Evolutionary conservation across 2,329 filamentous ascomycete species (phyloP), one percentile per base, ranked within the genome.

Genomic region (Zymoseptoria ardabiliae): DNA sequence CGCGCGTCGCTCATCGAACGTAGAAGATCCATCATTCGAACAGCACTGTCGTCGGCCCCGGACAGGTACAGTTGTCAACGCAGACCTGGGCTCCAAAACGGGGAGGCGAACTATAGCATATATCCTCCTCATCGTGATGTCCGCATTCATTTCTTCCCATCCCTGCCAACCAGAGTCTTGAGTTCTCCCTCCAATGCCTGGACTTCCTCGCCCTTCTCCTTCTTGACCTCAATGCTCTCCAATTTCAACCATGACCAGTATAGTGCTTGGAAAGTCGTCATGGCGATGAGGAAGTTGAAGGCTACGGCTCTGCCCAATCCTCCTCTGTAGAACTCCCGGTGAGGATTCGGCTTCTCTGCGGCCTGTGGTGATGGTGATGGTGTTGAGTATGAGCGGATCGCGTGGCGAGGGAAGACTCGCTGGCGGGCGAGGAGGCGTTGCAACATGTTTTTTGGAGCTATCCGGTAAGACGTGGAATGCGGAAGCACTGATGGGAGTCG

Each of bases 191-290:
- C 61, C 55, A 70, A 50, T 19, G 13, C 28, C 45, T 60, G 57
- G 23, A 71, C 56, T 60, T 70, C 68, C 4, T 58, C 81, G 65
- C 82, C 75, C 66, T 82, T 83, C 51, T 85, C 78, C 20, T 77
- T 76, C 69, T 82, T 85, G 58, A 83, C 78, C 75, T 94, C 90
- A 57, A 89, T 81, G 35, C 82, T 82, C 73, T 92, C 89, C 55
- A 93, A 78, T 74, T 87, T 89, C 45, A 83, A 72, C 90, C 90
- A 94, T 13, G 76, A 77, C 77, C 84, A 90, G 75, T 92, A 93
- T 13, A 82, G 74, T n/a, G 89, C 68, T 74, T 94, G 90, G 73
- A 93, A 94, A 1, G 86, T 88, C 70, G 90, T 85, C 58, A 91
- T 82, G 57, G 90, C 88, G 70, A 88, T 81, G 45, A 93, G 79